Percentiles rank a stretch among this genome's conserved stretches.
Evolutionary conservation across 768 basidiomycete species (phyloP).

Genomic region (Leccinum ochraceum): DNA sequence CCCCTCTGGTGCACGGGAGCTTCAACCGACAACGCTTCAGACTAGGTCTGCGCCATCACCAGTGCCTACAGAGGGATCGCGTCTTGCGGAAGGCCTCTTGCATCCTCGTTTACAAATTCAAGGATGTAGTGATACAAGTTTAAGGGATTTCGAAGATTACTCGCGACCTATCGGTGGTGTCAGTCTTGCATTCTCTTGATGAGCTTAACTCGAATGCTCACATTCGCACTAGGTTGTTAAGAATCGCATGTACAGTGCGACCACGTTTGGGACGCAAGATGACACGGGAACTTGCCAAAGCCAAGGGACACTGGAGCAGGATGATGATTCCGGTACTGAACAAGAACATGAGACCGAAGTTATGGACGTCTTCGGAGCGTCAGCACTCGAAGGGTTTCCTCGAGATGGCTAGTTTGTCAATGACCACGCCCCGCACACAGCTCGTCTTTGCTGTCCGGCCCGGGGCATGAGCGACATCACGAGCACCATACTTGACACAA

Average conservation of each 20-base stretch:
- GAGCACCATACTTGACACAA: neutral
- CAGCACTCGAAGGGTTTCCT: neutral
- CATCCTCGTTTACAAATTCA: conserved; percentile 29
- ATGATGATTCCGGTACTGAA: neutral
- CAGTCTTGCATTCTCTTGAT: conserved; percentile 1
- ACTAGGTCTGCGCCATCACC: conserved; percentile 22
- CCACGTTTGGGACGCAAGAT: conserved; percentile 35
- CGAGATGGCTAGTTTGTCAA: conserved; percentile 16
- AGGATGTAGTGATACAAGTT: conserved; percentile 27
- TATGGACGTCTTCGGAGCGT: conserved; percentile 14
- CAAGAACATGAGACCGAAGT: conserved; percentile 4
- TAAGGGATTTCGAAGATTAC: conserved; percentile 36
- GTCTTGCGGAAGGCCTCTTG: conserved; percentile 15
- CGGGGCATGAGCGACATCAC: neutral
- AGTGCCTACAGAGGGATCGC: conserved; percentile 28
- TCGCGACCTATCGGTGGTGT: conserved; percentile 36
- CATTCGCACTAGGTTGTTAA: conserved; percentile 26
- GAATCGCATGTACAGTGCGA: conserved; percentile 33
- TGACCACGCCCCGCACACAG: neutral
- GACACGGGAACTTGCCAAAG: conserved; percentile 14
- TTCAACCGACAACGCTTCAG: conserved; percentile 5
- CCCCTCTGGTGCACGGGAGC: neutral
- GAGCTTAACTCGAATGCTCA: neutral
- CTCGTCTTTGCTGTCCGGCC: neutral
- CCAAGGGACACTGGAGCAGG: conserved; percentile 7